phyloP scores from a whole-genome alignment of 306 rosid genomes.

The Prunus mira region DNA sequence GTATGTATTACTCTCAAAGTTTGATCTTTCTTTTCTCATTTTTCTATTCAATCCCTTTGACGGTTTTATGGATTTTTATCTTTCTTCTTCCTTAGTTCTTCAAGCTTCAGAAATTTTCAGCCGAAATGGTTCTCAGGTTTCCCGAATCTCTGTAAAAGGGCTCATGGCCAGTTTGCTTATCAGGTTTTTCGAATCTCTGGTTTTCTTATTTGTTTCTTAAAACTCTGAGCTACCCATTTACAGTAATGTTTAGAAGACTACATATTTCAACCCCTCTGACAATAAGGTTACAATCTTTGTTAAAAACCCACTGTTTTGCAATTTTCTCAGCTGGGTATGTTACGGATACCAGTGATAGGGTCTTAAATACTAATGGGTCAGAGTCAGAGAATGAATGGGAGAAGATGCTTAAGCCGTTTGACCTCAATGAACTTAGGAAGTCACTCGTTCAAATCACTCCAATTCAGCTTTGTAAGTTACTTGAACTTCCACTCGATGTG shows the following conservation, averaged over 20 bases:
- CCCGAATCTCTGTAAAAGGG: not conserved
- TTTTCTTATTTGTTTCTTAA: not conserved
- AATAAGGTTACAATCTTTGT: slow-evolving; percentile 31
- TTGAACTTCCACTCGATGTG: slow-evolving; percentile 72
- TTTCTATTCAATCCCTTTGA: not conserved
- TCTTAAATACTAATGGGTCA: slow-evolving; percentile 19
- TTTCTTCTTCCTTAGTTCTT: not conserved
- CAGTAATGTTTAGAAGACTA: slow-evolving; percentile 45
- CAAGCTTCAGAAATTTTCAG: not conserved
- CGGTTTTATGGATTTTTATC: not conserved
- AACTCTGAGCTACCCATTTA: not conserved
- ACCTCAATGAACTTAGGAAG: slow-evolving; percentile 62
- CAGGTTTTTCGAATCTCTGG: not conserved
- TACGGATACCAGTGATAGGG: slow-evolving; percentile 10
- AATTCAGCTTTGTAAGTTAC: slow-evolving; percentile 61
- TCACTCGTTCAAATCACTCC: slow-evolving; percentile 58
- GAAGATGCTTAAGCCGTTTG: slow-evolving; percentile 77
- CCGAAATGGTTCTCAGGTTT: not conserved
- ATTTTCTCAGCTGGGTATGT: slow-evolving; percentile 38
- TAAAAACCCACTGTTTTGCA: slow-evolving; percentile 37
- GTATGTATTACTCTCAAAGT: not conserved
- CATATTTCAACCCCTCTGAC: slow-evolving; percentile 21
- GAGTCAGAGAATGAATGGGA: slow-evolving; percentile 80
- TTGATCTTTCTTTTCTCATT: not conserved
- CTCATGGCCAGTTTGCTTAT: not conserved